Conservation (phyloP, 805 yeast genomes). For the Metschnikowia gelsemii region DNA sequence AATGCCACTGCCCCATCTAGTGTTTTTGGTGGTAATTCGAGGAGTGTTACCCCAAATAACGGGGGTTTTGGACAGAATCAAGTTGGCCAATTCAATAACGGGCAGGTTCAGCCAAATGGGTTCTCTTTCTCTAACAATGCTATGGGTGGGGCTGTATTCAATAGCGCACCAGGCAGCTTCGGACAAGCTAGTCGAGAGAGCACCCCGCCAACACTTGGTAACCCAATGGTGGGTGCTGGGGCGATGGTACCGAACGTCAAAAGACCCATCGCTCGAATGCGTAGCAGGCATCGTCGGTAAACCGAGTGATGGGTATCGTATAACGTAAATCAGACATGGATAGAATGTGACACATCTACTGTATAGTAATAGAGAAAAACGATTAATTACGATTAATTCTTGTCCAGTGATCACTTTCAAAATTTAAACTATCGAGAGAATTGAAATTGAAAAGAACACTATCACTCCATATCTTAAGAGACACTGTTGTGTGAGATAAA, state of each 20-base stretch:
- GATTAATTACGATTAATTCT: too few relatives aligned
- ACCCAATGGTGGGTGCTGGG: slow-evolving; percentile 11
- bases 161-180: slow-evolving; percentile 19
- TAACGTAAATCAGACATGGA: too few relatives aligned
- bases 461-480: too few relatives aligned
- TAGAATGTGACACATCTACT: too few relatives aligned
- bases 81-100: slow-evolving; percentile 3
- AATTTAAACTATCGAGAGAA: too few relatives aligned
- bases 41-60: slow-evolving; percentile 11
- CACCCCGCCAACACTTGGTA: slow-evolving; percentile 21
- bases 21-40: slow-evolving; percentile 10
- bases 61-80: slow-evolving; percentile 11
- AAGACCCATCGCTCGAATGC: slow-evolving; percentile 36
- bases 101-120: slow-evolving; percentile 9
- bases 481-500: too few relatives aligned
- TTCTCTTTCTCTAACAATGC: slow-evolving; percentile 16
- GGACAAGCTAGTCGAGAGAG: slow-evolving; percentile 19
- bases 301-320: too few relatives aligned
- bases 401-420: too few relatives aligned
- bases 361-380: too few relatives aligned
- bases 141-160: slow-evolving; percentile 11
- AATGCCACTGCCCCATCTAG: slow-evolving; percentile 10
- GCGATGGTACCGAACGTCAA: slow-evolving; percentile 25
- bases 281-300: slow-evolving; percentile 28
- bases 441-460: too few relatives aligned